Percentiles rank a stretch among this genome's conserved stretches.
Evolutionary conservation across 2,329 filamentous ascomycete genomes (phyloP).

Genomic region (Fusarium sp.): DNA sequence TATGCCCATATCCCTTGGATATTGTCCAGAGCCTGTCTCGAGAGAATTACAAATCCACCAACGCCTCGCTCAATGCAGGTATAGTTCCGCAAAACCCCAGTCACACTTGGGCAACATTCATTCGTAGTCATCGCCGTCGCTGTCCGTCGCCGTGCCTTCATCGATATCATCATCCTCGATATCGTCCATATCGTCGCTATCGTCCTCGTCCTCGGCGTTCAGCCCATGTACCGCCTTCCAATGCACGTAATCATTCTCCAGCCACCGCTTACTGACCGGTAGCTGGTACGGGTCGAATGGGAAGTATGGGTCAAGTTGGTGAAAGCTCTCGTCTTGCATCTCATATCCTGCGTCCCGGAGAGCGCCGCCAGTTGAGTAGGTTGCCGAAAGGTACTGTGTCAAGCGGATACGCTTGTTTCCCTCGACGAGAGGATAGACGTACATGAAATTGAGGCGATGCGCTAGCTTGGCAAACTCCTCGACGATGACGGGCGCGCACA

Average conservation of each 20-base stretch:
- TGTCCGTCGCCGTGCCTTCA: constrained; percentile 68
- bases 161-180: constrained; percentile 63
- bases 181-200: constrained; percentile 68
- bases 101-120: constrained; percentile 31
- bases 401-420: constrained; percentile 92
- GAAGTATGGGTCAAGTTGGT: constrained; percentile 94
- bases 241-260: constrained; percentile 86
- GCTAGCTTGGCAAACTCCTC: constrained; percentile 92
- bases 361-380: constrained; percentile 69
- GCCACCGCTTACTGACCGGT: constrained; percentile 88
- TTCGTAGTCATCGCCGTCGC: constrained; percentile 61
- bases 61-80: constrained; percentile 41
- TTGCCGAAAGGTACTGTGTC: constrained; percentile 75
- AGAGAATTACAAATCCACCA: constrained; percentile 36
- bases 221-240: constrained; percentile 84
- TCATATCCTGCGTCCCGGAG: constrained; percentile 65
- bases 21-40: constrained; percentile 32
- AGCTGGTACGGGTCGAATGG: constrained; percentile 98
- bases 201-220: constrained; percentile 70
- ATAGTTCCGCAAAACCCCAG: constrained; percentile 18
- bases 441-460: constrained; percentile 88
- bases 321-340: constrained; percentile 79
- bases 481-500: constrained; percentile 92
- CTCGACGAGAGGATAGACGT: constrained; percentile 90
- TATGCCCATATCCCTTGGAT: constrained; percentile 22